A percentile compares a stretch with the other conserved stretches of the same genome.
phyloP scores from a whole-genome alignment of 2,329 filamentous ascomycete species.

The Ceratocystis colombiana region DNA sequence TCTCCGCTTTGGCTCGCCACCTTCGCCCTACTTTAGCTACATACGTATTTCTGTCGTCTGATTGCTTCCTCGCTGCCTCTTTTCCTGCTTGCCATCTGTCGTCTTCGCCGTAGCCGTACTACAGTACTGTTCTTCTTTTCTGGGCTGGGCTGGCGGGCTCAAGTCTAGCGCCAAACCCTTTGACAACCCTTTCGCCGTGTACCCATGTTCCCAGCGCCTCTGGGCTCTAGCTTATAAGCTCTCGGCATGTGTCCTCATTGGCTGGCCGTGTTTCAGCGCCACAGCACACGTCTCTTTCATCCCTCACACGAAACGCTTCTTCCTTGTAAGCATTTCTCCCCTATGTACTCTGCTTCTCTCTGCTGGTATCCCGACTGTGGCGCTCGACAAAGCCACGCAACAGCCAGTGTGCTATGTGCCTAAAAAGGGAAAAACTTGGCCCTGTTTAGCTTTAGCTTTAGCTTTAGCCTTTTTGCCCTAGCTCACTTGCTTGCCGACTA shows the following conservation, averaged over 20 bases:
- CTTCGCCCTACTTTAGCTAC: neutral
- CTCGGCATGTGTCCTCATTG: neutral
- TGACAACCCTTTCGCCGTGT: neutral
- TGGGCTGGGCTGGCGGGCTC: neutral
- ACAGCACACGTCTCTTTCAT: neutral
- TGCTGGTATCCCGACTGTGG: too few relatives aligned
- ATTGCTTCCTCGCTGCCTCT: neutral
- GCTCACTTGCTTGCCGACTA: too few relatives aligned
- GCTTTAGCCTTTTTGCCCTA: too few relatives aligned
- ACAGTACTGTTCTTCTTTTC: neutral
- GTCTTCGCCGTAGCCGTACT: neutral
- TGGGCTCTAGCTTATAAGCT: neutral
- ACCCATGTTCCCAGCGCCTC: neutral
- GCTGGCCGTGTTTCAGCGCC: neutral
- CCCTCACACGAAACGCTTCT: neutral
- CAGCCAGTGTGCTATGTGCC: too few relatives aligned
- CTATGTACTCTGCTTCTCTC: too few relatives aligned
- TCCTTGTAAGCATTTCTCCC: too few relatives aligned
- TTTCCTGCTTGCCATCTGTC: neutral
- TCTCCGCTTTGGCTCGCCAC: too few relatives aligned
- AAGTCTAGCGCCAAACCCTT: neutral
- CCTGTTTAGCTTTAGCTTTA: too few relatives aligned
- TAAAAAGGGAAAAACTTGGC: too few relatives aligned
- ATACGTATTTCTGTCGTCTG: neutral
- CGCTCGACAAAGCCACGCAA: too few relatives aligned